Evolutionary conservation across 805 yeast species (phyloP).

Genomic region (Yarrowia porcina): DNA sequence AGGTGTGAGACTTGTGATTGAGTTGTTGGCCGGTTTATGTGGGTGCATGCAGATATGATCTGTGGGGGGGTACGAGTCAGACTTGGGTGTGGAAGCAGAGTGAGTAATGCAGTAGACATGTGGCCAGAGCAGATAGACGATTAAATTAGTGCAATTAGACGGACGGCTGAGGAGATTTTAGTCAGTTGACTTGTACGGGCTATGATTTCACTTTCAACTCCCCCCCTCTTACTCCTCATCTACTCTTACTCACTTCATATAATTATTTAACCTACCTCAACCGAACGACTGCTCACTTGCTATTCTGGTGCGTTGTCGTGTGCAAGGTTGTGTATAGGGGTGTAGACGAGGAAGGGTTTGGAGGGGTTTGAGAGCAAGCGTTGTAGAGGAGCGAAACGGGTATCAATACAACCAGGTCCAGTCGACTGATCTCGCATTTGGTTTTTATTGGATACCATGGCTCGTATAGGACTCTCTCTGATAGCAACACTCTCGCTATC

Average conservation of each 20-base stretch:
- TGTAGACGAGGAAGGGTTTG: background rate
- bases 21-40: background rate
- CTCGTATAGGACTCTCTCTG: background rate
- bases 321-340: background rate
- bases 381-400: background rate
- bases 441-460: no score
- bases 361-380: background rate
- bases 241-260: no score
- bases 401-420: no score
- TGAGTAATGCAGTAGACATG: background rate
- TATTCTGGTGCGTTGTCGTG: background rate
- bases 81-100: background rate
- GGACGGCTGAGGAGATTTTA: background rate
- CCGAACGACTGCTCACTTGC: background rate
- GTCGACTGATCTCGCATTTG: no score
- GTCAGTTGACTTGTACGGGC: background rate
- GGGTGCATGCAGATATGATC: slow-evolving; percentile 3
- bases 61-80: background rate
- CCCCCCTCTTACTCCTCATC: no score
- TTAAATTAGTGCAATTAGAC: background rate
- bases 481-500: background rate
- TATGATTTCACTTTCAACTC: no score
- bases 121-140: background rate
- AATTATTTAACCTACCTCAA: background rate
- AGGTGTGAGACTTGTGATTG: background rate